Conservation (phyloP, 2,329 filamentous ascomycete genomes). For the Chaetomium strumarium region DNA sequence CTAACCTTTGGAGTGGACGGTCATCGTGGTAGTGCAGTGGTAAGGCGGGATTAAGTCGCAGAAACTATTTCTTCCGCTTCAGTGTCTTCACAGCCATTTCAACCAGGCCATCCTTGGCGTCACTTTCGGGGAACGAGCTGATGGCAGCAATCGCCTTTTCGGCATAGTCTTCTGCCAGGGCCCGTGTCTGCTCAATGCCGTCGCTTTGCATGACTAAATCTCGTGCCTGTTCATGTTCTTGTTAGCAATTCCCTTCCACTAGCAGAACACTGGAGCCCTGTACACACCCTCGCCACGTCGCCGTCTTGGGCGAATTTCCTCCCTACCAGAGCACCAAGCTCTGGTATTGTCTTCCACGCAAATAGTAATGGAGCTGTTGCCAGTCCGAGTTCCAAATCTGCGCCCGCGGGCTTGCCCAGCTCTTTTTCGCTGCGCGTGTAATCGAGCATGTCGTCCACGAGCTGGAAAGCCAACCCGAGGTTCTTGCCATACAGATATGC, state of each 20-base stretch:
- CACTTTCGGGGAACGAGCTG: slow-evolving; percentile 78
- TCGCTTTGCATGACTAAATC: slow-evolving; percentile 76
- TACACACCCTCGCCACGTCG: slow-evolving; percentile 73
- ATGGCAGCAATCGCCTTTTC: slow-evolving; percentile 86
- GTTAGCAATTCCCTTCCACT: neutral
- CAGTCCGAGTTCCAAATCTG: slow-evolving; percentile 86
- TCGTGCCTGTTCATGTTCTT: slow-evolving; percentile 60
- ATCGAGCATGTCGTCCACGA: slow-evolving; percentile 96
- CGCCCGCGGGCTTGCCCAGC: slow-evolving; percentile 89
- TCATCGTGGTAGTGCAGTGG: slow-evolving; percentile 7
- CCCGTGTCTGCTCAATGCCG: slow-evolving; percentile 86
- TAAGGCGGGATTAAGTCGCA: neutral
- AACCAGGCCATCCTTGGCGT: slow-evolving; percentile 83
- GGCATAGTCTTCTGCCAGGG: slow-evolving; percentile 83
- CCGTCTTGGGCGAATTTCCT: slow-evolving; percentile 81
- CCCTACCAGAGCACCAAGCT: slow-evolving; percentile 81
- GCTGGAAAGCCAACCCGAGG: slow-evolving; percentile 87
- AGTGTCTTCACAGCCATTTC: slow-evolving; percentile 94
- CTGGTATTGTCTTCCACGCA: slow-evolving; percentile 84
- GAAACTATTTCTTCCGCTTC: slow-evolving; percentile 71
- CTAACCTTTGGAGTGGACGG: neutral
- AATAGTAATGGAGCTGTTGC: slow-evolving; percentile 92
- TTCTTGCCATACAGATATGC: slow-evolving; percentile 93
- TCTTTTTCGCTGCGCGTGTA: slow-evolving; percentile 83
- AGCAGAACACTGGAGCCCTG: neutral